Evolutionary conservation across 2,329 filamentous ascomycete species (phyloP), one percentile per base, ranked within the genome.

Genomic region (Aureobasidium sp.): DNA sequence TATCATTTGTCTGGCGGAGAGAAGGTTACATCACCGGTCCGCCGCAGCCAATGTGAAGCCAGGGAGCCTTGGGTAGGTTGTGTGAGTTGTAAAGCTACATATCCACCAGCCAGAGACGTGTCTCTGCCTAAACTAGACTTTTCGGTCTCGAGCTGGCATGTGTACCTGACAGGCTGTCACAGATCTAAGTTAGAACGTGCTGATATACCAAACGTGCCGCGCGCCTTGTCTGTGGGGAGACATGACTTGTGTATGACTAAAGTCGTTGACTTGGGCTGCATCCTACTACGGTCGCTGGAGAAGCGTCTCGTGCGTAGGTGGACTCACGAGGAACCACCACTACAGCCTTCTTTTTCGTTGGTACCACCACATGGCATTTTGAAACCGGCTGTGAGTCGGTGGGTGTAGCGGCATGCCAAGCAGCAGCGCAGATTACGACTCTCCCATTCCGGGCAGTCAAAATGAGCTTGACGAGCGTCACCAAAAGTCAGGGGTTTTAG

Each of bases 121-220:
- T 31, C 27, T 14, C 22, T 37, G 27, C 31, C 7, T 22, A 9
- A 15, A 22, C 29, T 53, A 34, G 59, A 9, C 59, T 47, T 37
- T 36, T 53, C 29, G 37, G 45, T 51, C 34, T 60, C 55, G 53
- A 57, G 53, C 53, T 57, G 53, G 41, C 27, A 57, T 15, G 36
- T 60, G 57, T 60, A 42, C 45, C 57, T 60, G 57, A 60, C 45
- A 60, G 45, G 22, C 57, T 60, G 57, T 60, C 57, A 60, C 45
- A 51, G 57, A 60, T 60, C 57, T 51, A 60, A 36, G 57, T 60
- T 60, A 51, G 57, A 60, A 60, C 57, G 45, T 60, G 57, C 57
- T 51, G 44, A 60, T 49, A 51, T 60, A 60, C 57, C 57, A 34
- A 58, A 60, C 57, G 57, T 60, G 57, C 57, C 44, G 57, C 34